Evolutionary conservation across 2,329 filamentous ascomycete genomes (phyloP).

Genomic region (Apiospora pterosperma): DNA sequence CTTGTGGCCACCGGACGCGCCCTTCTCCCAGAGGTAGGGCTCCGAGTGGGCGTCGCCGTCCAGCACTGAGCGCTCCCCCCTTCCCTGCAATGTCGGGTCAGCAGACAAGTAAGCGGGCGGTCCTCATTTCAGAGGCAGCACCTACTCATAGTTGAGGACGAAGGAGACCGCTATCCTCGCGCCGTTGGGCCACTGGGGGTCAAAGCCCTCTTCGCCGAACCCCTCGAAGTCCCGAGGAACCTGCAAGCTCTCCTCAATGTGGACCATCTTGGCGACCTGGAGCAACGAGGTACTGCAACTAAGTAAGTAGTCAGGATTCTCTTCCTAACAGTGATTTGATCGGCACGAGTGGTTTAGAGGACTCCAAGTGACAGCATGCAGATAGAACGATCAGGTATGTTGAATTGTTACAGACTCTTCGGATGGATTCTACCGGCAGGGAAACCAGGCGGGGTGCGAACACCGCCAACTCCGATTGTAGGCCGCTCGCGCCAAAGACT

Average conservation of each 20-base stretch:
- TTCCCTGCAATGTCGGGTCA: conserved; percentile 13
- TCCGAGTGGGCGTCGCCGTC: conserved; percentile 21
- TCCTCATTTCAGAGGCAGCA: background rate
- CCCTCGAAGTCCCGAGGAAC: conserved; percentile 21
- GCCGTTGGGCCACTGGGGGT: conserved; percentile 20
- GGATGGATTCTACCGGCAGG: background rate
- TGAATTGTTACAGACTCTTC: background rate
- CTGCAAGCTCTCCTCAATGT: conserved; percentile 13
- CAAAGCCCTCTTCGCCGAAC: conserved; percentile 18
- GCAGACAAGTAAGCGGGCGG: background rate
- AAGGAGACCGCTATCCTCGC: conserved; percentile 20
- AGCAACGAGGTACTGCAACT: too few relatives aligned
- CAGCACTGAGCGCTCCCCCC: conserved; percentile 22
- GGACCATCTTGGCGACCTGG: conserved; percentile 8
- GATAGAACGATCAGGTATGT: background rate
- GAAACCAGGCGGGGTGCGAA: background rate
- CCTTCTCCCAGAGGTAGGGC: conserved; percentile 22
- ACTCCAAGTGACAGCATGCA: background rate
- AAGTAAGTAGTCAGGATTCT: too few relatives aligned
- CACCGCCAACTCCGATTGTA: background rate
- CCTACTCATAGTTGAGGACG: conserved; percentile 20
- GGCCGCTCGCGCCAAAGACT: background rate
- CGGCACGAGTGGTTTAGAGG: background rate
- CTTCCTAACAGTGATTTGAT: too few relatives aligned
- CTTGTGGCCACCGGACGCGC: conserved; percentile 18